Base-by-base conservation (phyloP, 495 filamentous ascomycete genomes). In the Xylaria scruposa region DNA sequence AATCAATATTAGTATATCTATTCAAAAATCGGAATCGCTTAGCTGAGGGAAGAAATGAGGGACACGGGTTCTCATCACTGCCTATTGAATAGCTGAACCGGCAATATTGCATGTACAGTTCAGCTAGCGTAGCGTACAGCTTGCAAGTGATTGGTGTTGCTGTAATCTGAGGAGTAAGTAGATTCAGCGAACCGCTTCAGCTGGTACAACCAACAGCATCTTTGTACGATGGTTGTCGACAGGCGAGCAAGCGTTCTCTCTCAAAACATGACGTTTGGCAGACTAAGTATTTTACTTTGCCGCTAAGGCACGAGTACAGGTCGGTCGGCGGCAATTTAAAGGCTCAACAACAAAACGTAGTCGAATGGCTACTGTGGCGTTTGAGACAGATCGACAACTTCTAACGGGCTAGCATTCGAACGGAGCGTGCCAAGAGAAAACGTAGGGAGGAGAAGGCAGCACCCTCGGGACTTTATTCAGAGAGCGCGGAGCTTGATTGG, bases 401-500 rank as follows among this genome's bases (percentile, higher is more conserved):
- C 47, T 67, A 56, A 58, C 67, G 62, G 24, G 24, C 67, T 60
- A 59, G 53, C 47, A 58, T 59, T 60, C n/a, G 67, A 21, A 46
- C 36, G 17, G 15, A 24, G 40, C 15, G 38, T 59, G 67, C 67
- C 67, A 59, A 68, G 67, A 21, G 15, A 68, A 47, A 68, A 58
- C 38, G 40, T 51, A 29, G 38, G 58, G 68, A 53, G 31, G 58
- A 62, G 44, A 51, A 40, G 26, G 49, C 21, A 33, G 66, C 56
- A 31, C 29, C 10, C 31, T 63, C 60, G 69, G 62, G 36, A 38
- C 47, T 58, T 59, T 26, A 62, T 46, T 64, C 6, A 64, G n/a
- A 49, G 59, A 66, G 56, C 70, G n/a, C 62, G 40, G 31, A 38
- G 12, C 26, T 59, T 71, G 62, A 67, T 71, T 71, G 70, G 70